phyloP scores from a whole-genome alignment of 2,329 filamentous ascomycete genomes.

The Xylaria sp. region DNA sequence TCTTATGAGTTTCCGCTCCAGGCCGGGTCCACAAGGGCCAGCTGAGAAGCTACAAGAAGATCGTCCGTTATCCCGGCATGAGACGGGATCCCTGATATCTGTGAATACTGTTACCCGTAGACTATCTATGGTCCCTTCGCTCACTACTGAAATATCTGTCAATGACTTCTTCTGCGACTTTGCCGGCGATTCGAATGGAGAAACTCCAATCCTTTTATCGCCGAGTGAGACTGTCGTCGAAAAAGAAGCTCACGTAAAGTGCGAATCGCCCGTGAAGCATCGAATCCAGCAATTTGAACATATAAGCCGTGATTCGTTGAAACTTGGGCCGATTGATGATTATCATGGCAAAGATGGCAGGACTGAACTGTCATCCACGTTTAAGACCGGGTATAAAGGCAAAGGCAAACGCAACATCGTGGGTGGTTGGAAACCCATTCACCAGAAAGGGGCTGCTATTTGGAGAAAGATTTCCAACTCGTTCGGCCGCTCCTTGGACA shows the following conservation, averaged over 20 bases:
- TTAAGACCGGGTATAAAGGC: constrained; percentile 13
- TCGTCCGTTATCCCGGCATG: constrained; percentile 29
- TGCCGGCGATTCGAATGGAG: constrained; percentile 24
- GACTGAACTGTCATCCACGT: constrained; percentile 4
- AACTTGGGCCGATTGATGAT: background rate
- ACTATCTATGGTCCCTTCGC: constrained; percentile 35
- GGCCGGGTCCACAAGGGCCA: constrained; percentile 16
- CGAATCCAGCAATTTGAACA: constrained; percentile 48
- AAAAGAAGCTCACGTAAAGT: constrained; percentile 15
- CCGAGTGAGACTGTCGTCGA: constrained; percentile 16
- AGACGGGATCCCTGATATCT: constrained; percentile 19
- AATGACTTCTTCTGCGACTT: constrained; percentile 48
- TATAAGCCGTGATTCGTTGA: constrained; percentile 37
- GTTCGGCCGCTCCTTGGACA: constrained; percentile 42
- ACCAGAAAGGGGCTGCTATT: constrained; percentile 41
- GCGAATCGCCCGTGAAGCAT: constrained; percentile 47
- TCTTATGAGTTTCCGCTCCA: constrained; percentile 41
- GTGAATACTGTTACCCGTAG: constrained; percentile 25
- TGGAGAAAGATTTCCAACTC: constrained; percentile 49
- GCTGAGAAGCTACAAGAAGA: background rate
- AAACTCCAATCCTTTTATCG: constrained; percentile 1
- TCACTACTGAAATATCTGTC: constrained; percentile 46
- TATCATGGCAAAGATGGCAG: constrained; percentile 30
- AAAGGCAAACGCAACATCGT: constrained; percentile 19
- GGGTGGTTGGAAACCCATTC: constrained; percentile 41